Evolutionary conservation across 208 protist genomes (phyloP).

Genomic region (Trypanosoma melophagium): DNA sequence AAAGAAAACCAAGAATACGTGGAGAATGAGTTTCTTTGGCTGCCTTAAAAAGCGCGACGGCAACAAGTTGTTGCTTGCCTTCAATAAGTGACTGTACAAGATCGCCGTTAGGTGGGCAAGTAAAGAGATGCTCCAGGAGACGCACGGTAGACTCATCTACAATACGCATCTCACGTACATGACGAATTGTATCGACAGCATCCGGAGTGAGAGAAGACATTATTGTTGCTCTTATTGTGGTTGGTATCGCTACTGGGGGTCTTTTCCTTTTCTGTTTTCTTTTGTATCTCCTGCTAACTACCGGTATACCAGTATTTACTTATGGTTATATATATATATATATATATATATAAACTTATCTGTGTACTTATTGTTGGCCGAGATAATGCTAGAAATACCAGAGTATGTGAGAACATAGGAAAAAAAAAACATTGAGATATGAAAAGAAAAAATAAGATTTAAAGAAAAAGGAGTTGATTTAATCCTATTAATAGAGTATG

Average conservation of each 20-base stretch:
- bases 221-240: neutral
- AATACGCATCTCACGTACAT: conserved; percentile 65
- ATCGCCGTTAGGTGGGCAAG: conserved; percentile 51
- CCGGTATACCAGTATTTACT: neutral
- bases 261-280: neutral
- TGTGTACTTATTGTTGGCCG: neutral
- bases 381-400: too few species aligned
- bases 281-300: too few species aligned
- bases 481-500: conserved; percentile 2
- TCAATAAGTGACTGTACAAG: conserved; percentile 58
- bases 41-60: conserved; percentile 59
- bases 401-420: too few species aligned
- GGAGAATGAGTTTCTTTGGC: conserved; percentile 41
- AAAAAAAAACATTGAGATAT: too few species aligned
- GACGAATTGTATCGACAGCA: conserved; percentile 59
- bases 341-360: conserved; percentile 3
- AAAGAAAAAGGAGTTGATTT: conserved; percentile 14
- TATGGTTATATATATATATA: conserved; percentile 13
- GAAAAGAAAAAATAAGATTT: conserved; percentile 15
- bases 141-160: conserved; percentile 59
- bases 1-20: conserved; percentile 57
- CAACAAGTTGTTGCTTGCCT: conserved; percentile 52
- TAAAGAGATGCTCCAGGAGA: conserved; percentile 80
- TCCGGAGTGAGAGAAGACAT: conserved; percentile 74
- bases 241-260: neutral